phyloP scores from a whole-genome alignment of 306 rosid genomes.

The Hippophae rhamnoides region DNA sequence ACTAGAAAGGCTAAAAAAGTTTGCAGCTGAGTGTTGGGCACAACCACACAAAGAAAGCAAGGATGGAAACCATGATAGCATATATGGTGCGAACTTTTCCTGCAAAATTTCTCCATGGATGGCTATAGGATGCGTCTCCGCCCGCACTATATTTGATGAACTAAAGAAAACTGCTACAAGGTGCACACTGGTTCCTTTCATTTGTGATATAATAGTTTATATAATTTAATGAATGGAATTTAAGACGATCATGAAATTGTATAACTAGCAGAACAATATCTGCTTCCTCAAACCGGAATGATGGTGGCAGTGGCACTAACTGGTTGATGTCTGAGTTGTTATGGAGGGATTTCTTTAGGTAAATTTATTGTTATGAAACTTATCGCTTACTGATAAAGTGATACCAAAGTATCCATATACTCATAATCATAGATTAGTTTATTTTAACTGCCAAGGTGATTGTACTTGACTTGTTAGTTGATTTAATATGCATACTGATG shows the following conservation, averaged over 20 bases:
- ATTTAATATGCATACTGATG: too few relatives aligned
- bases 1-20: constrained; percentile 58
- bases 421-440: background rate
- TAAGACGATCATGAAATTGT: constrained; percentile 10
- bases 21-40: constrained; percentile 75
- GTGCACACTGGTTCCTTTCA: constrained; percentile 28
- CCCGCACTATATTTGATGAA: constrained; percentile 73
- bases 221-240: constrained; percentile 11
- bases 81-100: constrained; percentile 88
- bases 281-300: constrained; percentile 42
- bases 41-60: constrained; percentile 57
- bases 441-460: background rate
- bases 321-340: constrained; percentile 88
- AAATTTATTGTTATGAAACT: constrained; percentile 7
- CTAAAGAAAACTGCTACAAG: constrained; percentile 67
- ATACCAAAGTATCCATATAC: too few relatives aligned
- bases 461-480: too few relatives aligned
- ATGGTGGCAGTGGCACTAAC: constrained; percentile 61
- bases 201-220: background rate
- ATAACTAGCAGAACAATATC: constrained; percentile 35
- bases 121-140: constrained; percentile 91
- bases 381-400: background rate
- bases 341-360: constrained; percentile 99
- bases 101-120: constrained; percentile 98
- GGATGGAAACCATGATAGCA: constrained; percentile 48